Evolutionary conservation across 495 filamentous ascomycete species (phyloP).

Genomic region (Sphaerosporella brunnea): DNA sequence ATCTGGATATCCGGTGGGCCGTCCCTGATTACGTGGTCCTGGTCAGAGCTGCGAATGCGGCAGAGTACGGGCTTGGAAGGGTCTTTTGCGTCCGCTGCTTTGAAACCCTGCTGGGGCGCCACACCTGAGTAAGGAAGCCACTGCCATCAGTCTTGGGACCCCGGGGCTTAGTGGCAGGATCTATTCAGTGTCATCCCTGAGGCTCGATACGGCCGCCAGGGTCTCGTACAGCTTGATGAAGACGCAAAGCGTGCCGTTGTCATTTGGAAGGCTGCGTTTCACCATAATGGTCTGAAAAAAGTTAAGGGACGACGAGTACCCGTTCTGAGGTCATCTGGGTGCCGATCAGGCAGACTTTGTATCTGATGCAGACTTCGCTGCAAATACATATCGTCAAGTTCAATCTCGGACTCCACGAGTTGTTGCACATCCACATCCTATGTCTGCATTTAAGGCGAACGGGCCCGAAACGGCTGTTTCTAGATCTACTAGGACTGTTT

Average conservation of each 20-base stretch:
- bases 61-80: constrained; percentile 6
- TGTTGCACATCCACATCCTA: no score
- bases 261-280: constrained; percentile 11
- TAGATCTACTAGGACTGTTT: no score
- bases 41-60: neutral
- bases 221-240: constrained; percentile 6
- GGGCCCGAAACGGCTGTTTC: no score
- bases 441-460: no score
- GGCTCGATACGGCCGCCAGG: neutral
- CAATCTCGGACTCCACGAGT: neutral
- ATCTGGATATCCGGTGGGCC: neutral
- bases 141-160: neutral
- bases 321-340: neutral
- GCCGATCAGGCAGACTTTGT: neutral
- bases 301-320: constrained; percentile 1
- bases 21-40: constrained; percentile 13
- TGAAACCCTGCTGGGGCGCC: constrained; percentile 11
- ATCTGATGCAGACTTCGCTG: neutral
- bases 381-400: neutral
- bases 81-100: constrained; percentile 16
- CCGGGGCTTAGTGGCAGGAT: constrained; percentile 12
- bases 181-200: constrained; percentile 13
- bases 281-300: constrained; percentile 4
- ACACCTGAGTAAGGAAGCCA: neutral
- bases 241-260: constrained; percentile 5